A percentile compares a stretch with the other conserved stretches of the same genome.
Evolutionary conservation across 768 basidiomycete genomes (phyloP).

Genomic region (Crepidotus variabilis): DNA sequence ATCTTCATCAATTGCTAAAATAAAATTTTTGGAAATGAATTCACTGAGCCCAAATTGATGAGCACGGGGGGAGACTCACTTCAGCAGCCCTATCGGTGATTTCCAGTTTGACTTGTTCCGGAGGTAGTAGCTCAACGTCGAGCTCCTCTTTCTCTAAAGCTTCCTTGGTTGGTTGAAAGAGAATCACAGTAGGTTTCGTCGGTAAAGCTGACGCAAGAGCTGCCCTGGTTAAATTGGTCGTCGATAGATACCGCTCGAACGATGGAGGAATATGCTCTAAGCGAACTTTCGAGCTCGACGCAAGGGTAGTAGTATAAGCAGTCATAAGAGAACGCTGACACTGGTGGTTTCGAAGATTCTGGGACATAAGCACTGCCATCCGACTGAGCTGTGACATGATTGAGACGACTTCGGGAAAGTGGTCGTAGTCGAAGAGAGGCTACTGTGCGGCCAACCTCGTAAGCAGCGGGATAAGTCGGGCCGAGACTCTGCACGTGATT

Average conservation of each 20-base stretch:
- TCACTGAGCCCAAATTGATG: no score
- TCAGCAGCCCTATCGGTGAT: constrained; percentile 77
- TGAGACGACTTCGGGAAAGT: not conserved
- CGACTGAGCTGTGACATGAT: not conserved
- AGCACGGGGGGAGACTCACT: no score
- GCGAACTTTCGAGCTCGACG: not conserved
- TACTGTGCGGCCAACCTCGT: not conserved
- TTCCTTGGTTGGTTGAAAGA: constrained; percentile 46
- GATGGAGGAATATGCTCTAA: not conserved
- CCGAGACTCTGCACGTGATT: not conserved
- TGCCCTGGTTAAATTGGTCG: constrained; percentile 22
- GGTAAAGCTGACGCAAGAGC: constrained; percentile 40
- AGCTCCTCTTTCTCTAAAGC: constrained; percentile 60
- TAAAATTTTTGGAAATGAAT: constrained; percentile 6
- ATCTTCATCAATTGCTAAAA: constrained; percentile 75
- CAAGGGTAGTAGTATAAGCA: not conserved
- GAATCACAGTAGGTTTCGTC: constrained; percentile 42
- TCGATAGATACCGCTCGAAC: constrained; percentile 11
- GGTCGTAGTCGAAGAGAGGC: not conserved
- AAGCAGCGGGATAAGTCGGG: not conserved
- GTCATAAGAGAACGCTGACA: not conserved
- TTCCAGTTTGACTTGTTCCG: constrained; percentile 48
- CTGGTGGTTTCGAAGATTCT: not conserved
- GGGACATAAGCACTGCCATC: not conserved
- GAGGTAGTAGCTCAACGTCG: constrained; percentile 55